A percentile compares a stretch with the other conserved stretches of the same genome.
These are phyloP conservation scores for Isabelozyma pseudorhagii DNA, from an alignment of 805 yeast genomes.

Conservation along the genomic window DNA sequence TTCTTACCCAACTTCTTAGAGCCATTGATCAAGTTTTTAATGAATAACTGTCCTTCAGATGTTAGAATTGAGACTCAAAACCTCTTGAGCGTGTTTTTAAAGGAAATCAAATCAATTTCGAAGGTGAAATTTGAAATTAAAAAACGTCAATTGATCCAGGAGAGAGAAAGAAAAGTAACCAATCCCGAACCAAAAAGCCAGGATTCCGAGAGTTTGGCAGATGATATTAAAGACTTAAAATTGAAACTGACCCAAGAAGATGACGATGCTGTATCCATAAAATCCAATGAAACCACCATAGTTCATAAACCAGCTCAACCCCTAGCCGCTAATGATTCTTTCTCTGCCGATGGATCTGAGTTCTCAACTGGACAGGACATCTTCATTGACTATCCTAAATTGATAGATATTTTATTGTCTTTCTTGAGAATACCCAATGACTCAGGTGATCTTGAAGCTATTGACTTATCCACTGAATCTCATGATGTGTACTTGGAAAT, in stretches of 20 bases:
- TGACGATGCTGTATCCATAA: constrained; percentile 21
- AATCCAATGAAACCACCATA: constrained; percentile 20
- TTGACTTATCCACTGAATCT: constrained; percentile 30
- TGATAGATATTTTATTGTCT: constrained; percentile 77
- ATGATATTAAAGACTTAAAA: neutral
- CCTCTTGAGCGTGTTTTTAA: constrained; percentile 68
- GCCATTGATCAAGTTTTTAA: constrained; percentile 71
- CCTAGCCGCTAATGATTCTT: neutral
- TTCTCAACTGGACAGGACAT: constrained; percentile 64
- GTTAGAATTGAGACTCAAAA: constrained; percentile 83
- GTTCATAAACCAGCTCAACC: constrained; percentile 6
- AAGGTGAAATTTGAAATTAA: constrained; percentile 59
- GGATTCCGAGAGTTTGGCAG: neutral
- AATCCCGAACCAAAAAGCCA: neutral
- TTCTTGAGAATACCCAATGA: constrained; percentile 60
- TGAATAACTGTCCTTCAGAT: constrained; percentile 78
- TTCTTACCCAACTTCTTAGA: constrained; percentile 88
- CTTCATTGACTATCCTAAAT: constrained; percentile 71
- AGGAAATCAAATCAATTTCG: constrained; percentile 75
- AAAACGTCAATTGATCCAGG: constrained; percentile 14
- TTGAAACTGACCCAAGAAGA: neutral
- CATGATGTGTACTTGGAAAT: constrained; percentile 52
- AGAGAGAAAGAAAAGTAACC: constrained; percentile 4
- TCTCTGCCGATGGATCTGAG: constrained; percentile 17
- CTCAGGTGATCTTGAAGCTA: constrained; percentile 11